phyloP scores from a whole-genome alignment of 2,329 filamentous ascomycete species.

The Metarhizium anisopliae region DNA sequence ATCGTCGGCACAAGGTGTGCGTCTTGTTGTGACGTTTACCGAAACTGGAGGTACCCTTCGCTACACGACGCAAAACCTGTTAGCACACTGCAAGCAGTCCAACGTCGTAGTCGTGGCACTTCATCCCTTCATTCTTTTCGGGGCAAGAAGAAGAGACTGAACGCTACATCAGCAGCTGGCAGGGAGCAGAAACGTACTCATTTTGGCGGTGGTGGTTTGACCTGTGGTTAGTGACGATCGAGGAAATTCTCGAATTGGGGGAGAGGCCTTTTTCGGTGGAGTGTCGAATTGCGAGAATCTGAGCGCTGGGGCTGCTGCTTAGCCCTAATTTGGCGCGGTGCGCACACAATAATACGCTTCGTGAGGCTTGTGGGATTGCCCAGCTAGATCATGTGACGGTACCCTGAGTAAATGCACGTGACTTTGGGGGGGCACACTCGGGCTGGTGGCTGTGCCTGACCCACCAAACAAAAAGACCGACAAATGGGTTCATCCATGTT shows the following conservation, averaged over 20 bases:
- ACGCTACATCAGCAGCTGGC: not conserved
- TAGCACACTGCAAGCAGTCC: slow-evolving; percentile 10
- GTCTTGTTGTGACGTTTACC: slow-evolving; percentile 86
- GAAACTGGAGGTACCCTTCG: slow-evolving; percentile 50
- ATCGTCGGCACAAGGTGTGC: slow-evolving; percentile 97
- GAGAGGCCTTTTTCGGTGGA: slow-evolving; percentile 26
- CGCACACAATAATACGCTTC: slow-evolving; percentile 4
- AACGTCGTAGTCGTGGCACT: not conserved
- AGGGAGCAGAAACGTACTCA: slow-evolving; percentile 39
- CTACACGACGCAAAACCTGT: slow-evolving; percentile 24
- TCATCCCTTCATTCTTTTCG: not conserved
- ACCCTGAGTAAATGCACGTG: slow-evolving; percentile 11
- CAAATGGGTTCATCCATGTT: too few relatives aligned
- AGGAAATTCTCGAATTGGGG: slow-evolving; percentile 25
- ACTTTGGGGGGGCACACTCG: not conserved
- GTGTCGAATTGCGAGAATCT: slow-evolving; percentile 18
- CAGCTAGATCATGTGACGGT: slow-evolving; percentile 22
- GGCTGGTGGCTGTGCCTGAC: not conserved
- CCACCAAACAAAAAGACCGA: too few relatives aligned
- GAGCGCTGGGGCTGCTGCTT: slow-evolving; percentile 4
- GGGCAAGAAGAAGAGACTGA: not conserved
- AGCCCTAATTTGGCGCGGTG: slow-evolving; percentile 27
- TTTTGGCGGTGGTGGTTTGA: slow-evolving; percentile 41
- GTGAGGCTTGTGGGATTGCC: slow-evolving; percentile 11
- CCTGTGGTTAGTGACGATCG: slow-evolving; percentile 29